A percentile compares a stretch with the other conserved stretches of the same genome.
These are phyloP conservation scores for Francoa sonchifolia DNA, from an alignment of 441 rosid genomes.

Conservation along the genomic window DNA sequence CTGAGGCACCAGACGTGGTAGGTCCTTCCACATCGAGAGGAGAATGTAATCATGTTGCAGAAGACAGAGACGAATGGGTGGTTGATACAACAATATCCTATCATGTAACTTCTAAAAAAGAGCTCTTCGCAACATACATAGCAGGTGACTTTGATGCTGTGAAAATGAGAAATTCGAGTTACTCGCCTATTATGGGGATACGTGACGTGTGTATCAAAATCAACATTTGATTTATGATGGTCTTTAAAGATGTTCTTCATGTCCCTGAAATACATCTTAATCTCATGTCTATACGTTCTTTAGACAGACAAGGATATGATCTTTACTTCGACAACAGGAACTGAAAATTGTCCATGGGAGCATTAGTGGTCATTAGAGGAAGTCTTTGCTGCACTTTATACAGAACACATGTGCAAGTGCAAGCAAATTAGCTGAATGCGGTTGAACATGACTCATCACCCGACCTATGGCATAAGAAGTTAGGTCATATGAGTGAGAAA, in stretches of 20 bases:
- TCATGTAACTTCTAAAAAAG: neutral
- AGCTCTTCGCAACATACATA: neutral
- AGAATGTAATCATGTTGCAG: neutral
- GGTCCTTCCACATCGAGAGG: neutral
- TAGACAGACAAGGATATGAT: neutral
- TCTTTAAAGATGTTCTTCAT: neutral
- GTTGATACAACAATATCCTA: neutral
- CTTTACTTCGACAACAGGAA: neutral
- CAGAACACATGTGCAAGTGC: neutral
- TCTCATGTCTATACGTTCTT: neutral
- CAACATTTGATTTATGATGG: neutral
- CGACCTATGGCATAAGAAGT: slow-evolving; percentile 5
- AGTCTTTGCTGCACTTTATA: neutral
- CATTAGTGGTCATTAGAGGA: neutral
- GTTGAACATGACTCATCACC: neutral
- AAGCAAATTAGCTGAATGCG: neutral
- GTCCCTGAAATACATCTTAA: neutral
- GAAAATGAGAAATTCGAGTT: neutral
- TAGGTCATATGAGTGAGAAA: slow-evolving; percentile 2
- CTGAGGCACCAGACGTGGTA: no score
- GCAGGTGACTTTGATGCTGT: neutral
- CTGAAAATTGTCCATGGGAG: neutral
- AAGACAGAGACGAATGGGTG: neutral
- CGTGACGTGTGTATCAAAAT: neutral
- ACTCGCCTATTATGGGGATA: neutral